A percentile compares a stretch with the other conserved stretches of the same genome.
Evolutionary conservation across 2,329 filamentous ascomycete species (phyloP).

Genomic region (Chaetomiaceae sp.): DNA sequence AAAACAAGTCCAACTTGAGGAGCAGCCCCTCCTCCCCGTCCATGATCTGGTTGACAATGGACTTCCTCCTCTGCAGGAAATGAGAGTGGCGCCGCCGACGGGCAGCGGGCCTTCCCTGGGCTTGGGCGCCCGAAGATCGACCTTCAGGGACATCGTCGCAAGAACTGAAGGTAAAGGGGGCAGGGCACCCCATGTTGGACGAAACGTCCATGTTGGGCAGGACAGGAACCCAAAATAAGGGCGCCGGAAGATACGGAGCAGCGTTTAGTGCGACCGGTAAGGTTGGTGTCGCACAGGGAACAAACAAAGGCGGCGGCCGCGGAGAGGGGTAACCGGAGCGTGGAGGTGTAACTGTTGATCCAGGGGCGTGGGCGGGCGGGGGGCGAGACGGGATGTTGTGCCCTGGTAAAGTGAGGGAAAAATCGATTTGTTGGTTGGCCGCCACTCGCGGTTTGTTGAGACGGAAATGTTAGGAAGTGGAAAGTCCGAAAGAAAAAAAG

Average conservation of each 20-base stretch:
- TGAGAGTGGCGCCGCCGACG: slow-evolving; percentile 53
- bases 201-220: slow-evolving; percentile 20
- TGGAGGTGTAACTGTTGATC: no score
- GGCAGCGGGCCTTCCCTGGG: slow-evolving; percentile 27
- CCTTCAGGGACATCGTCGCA: slow-evolving; percentile 34
- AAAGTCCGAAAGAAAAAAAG: not conserved
- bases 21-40: slow-evolving; percentile 59
- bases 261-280: not conserved
- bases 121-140: slow-evolving; percentile 40
- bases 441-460: not conserved
- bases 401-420: not conserved
- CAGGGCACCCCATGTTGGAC: slow-evolving; percentile 23
- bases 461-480: not conserved
- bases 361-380: not conserved
- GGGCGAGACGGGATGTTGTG: not conserved
- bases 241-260: not conserved
- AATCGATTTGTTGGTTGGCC: not conserved
- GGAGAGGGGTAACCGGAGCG: not conserved
- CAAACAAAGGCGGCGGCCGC: not conserved
- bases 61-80: slow-evolving; percentile 53
- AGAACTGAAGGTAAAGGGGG: slow-evolving; percentile 22
- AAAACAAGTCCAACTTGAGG: slow-evolving; percentile 67
- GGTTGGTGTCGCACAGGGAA: not conserved
- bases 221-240: not conserved
- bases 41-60: slow-evolving; percentile 56